These are phyloP conservation scores for Pichia sporocuriosa DNA, from an alignment of 805 yeast genomes.

Conservation along the genomic window DNA sequence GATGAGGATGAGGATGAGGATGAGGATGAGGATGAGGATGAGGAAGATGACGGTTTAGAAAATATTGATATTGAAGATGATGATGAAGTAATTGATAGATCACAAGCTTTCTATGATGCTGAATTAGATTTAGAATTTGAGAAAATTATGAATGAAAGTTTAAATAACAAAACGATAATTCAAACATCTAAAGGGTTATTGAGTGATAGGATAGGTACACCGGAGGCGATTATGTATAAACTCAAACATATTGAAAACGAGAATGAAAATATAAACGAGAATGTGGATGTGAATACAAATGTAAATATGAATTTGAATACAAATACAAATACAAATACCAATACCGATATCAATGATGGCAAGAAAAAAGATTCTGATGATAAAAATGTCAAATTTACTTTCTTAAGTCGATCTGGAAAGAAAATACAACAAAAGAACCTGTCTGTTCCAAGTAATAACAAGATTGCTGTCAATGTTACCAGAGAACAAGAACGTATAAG, in stretches of 20 bases:
- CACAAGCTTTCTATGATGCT: conserved; percentile 17
- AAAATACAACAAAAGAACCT: conserved; percentile 38
- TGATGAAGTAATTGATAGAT: conserved; percentile 17
- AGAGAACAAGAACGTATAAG: conserved; percentile 48
- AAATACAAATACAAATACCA: conserved; percentile 12
- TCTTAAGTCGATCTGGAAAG: conserved; percentile 50
- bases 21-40: conserved; percentile 17
- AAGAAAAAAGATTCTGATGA: background rate
- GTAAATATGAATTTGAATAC: too few relatives aligned
- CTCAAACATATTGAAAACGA: too few relatives aligned
- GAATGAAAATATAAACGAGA: too few relatives aligned
- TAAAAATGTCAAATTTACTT: conserved; percentile 33
- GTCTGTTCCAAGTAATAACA: conserved; percentile 45
- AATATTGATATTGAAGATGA: conserved; percentile 15
- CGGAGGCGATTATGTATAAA: conserved; percentile 24
- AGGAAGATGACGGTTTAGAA: conserved; percentile 16
- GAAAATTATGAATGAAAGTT: conserved; percentile 24
- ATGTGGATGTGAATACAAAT: too few relatives aligned
- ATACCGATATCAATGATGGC: background rate
- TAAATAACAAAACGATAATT: conserved; percentile 29
- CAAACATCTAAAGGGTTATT: background rate
- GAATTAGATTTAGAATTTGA: conserved; percentile 51
- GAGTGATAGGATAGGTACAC: conserved; percentile 27
- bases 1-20: conserved; percentile 26
- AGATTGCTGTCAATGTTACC: conserved; percentile 44